These are phyloP conservation scores for Ceratobasidium sp. DNA, from an alignment of 1,284 basidiomycete genomes.

Conservation along the genomic window DNA sequence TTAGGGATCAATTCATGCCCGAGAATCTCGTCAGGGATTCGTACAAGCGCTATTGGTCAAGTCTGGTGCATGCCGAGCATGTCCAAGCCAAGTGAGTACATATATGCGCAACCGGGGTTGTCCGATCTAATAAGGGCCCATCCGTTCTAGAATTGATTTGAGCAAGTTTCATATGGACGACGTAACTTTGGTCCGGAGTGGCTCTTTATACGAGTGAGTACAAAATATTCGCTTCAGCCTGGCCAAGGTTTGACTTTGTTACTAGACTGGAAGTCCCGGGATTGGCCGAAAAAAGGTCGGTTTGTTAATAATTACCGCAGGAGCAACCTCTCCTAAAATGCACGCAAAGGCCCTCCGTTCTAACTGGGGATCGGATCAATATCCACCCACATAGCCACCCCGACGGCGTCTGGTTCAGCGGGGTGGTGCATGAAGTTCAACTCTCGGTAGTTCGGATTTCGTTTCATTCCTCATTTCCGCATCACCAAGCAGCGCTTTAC, in stretches of 20 bases:
- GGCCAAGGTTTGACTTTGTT: not conserved
- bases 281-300: slow-evolving; percentile 67
- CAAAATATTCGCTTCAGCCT: not conserved
- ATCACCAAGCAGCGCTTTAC: slow-evolving; percentile 54
- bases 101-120: not conserved
- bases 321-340: slow-evolving; percentile 53
- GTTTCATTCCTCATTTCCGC: slow-evolving; percentile 63
- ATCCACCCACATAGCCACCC: slow-evolving; percentile 58
- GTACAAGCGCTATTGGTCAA: slow-evolving; percentile 60
- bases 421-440: slow-evolving; percentile 66
- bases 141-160: slow-evolving; percentile 58
- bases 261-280: slow-evolving; percentile 67
- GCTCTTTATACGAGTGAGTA: slow-evolving; percentile 32
- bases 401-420: slow-evolving; percentile 62
- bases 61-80: slow-evolving; percentile 42
- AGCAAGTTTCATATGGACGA: slow-evolving; percentile 64
- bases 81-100: slow-evolving; percentile 42
- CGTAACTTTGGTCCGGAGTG: slow-evolving; percentile 54
- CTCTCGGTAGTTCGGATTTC: slow-evolving; percentile 64
- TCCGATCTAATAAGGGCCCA: not conserved
- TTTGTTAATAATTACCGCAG: too few relatives aligned
- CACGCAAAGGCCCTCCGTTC: slow-evolving; percentile 55
- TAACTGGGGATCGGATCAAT: slow-evolving; percentile 66
- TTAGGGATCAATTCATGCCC: slow-evolving; percentile 57
- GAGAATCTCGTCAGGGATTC: slow-evolving; percentile 55